Evolutionary conservation across 148 eudicot genomes (phyloP), one percentile per base, ranked within the genome.

Genomic region (Nyssa sinensis): DNA sequence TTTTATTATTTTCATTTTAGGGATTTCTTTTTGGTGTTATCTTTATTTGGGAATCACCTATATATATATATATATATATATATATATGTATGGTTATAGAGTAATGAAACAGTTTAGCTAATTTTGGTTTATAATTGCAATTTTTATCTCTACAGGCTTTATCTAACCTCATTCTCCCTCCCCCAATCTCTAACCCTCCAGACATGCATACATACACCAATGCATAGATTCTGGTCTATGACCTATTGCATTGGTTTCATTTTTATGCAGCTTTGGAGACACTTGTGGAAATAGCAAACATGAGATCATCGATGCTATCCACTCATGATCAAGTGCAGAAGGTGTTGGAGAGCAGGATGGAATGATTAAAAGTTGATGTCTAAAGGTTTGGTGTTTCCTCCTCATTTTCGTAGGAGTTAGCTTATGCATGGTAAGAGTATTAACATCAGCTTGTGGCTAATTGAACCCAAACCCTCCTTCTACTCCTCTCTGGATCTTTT

Each of bases 251-350:
- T 28, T 9, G 67, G 47, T 67, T 57, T 35, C 62, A 7, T 72
- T 69, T 47, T 71, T 62, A 29, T 80, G 82, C 90, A 95, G 97
- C 97, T 69, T 75, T 95, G 75, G 97, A 92, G 67, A 85, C 77
- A 32, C 85, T 92, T 53, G 78, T 87, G 37, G 93, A 92, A 83
- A 83, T 92, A 75, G 89, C 96, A 77, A 95, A 92, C 74, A 68
- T 73, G 66, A 89, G 90, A 70, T 88, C 98, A 64, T 83, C 90
- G 28, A 74, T 94, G 88, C 71, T 92, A 32, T 73, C 75, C 49
- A 79, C 92, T 81, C 80, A 80, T 74, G 84, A 89, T 65, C 79
- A 82, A 78, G 81, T 86, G 75, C 82, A 27, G 66, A 74, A 82
- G 60, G 81, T 78, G 39, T 62, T 71, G 64, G 74, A 78, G 72